These are phyloP conservation scores for Isatis tinctoria DNA, from an alignment of 345 rosid species.

Conservation along the genomic window DNA sequence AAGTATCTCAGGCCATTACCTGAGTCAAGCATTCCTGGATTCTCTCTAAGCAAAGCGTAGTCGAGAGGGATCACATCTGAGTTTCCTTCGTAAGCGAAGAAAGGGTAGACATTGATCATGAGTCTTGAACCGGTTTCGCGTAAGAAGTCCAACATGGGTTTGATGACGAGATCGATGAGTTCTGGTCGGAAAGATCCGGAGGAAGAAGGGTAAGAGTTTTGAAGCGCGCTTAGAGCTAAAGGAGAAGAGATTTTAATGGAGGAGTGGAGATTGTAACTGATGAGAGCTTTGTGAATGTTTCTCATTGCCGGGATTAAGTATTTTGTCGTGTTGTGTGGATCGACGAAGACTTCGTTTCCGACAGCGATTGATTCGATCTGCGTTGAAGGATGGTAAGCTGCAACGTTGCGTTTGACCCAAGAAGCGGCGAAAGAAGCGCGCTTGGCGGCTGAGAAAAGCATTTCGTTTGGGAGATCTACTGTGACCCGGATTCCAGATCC, in stretches of 20 bases:
- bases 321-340: conserved; percentile 65
- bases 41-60: conserved; percentile 82
- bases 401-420: conserved; percentile 80
- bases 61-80: conserved; percentile 85
- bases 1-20: conserved; percentile 77
- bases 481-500: conserved; percentile 81
- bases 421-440: conserved; percentile 44
- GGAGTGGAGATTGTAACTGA: conserved; percentile 53
- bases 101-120: conserved; percentile 90
- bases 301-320: conserved; percentile 78
- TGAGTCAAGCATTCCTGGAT: conserved; percentile 85
- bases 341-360: conserved; percentile 93
- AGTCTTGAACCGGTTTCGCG: conserved; percentile 85
- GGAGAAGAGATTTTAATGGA: conserved; percentile 82
- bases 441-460: conserved; percentile 62
- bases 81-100: conserved; percentile 91
- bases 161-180: conserved; percentile 60
- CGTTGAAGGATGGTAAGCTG: conserved; percentile 62
- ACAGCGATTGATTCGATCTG: conserved; percentile 87
- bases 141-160: conserved; percentile 78
- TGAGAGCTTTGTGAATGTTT: conserved; percentile 73
- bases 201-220: conserved; percentile 83
- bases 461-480: conserved; percentile 77
- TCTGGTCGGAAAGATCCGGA: conserved; percentile 87
- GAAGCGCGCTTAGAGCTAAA: conserved; percentile 75